Evolutionary conservation across 2,329 filamentous ascomycete genomes (phyloP), one percentile per base, ranked within the genome.

Genomic region (Xylariaceae sp.): DNA sequence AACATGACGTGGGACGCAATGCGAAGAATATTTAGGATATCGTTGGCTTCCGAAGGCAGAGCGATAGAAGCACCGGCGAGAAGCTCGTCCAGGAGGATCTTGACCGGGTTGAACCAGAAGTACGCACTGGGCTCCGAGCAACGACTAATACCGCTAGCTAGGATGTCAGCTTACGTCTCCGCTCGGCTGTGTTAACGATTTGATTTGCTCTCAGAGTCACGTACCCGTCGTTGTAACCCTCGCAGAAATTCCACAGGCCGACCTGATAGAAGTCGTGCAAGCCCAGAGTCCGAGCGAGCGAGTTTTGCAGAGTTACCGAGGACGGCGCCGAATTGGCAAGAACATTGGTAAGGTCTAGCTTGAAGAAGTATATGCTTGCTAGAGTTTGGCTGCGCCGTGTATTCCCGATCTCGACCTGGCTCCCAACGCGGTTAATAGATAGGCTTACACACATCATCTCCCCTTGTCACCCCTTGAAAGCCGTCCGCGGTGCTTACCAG

Each of bases 231-330:
- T 77, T 69, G 62, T 89, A 94, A 14, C 89, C 89, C 61, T 94
- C 86, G 63, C 90, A 97, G 61, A 84, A 95, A 43, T 81, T 83
- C 90, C 90, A 97, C 28, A 96, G 66, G 5, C 89, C 89, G 18
- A 94, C 85, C 54, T 88, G 85, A 63, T 96, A 96, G 65, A 94
- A 96, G 63, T 96, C 90, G 60, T 94, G 88, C 34, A 96, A 72
- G 19, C 89, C 90, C 38, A 96, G 70, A 15, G 83, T 86, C 36
- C 86, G 81, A 3, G 88, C 88, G 50, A 95, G 88, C 31, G 81
- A 88, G 68, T 94, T 94, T 63, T 94, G 83, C 31, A 95, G 72
- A 7, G 50, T 53, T 16, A 73, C 66, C 8, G 80, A 78, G 58
- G 88, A 83, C 29, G 83, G 82, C 12, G 86, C 75, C 4, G 76